Base-by-base conservation (phyloP, 2,329 filamentous ascomycete species). In the Fusarium virguliforme region DNA sequence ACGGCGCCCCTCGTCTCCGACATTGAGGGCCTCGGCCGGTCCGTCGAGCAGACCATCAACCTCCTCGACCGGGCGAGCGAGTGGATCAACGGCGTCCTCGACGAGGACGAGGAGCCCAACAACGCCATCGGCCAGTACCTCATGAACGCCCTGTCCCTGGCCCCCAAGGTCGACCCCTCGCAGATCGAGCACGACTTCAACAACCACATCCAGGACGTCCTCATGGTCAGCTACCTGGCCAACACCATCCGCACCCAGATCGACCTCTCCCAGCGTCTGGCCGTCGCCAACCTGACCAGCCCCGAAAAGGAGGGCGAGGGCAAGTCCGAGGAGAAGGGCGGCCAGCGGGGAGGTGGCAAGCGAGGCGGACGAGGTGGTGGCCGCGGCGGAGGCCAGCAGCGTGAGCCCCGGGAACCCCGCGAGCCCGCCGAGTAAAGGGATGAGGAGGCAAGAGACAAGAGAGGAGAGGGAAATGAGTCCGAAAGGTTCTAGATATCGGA, bases 191-290 rank as follows among this genome's bases (percentile, higher is more conserved):
- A 92, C 80, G 95, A 98, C 86, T 99, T 99, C 90, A 99, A 99
- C 90, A 97, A 97, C 87, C 96, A 99, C 86, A 94, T 99, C 83
- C 96, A 99, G 86, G 96, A 99, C 82, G 95, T 99, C 68, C 91
- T 99, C 74, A 95, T 98, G 82, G 95, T 99, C 77, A 97, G 94
- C 75, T 99, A 99, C 86, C 89, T 99, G 73, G 94, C 96, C 81
- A 99, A 98, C 88, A 98, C 94, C 74, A 97, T 98, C 84, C 94
- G 95, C 83, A 98, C 95, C 75, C 96, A 99, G 86, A 98, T 99
- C 85, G 96, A 98, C 79, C 90, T 99, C 65, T 97, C 95, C 73
- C 97, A 98, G 88, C 90, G 95, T 72, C 87, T 99, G 79, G 95
- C 95, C 60, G 96, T 91, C n/a, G 90, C 92, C 71, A 88, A 88